phyloP scores from a whole-genome alignment of 192 early-diverging fungal genomes.

The Anaeromyces robustus region DNA sequence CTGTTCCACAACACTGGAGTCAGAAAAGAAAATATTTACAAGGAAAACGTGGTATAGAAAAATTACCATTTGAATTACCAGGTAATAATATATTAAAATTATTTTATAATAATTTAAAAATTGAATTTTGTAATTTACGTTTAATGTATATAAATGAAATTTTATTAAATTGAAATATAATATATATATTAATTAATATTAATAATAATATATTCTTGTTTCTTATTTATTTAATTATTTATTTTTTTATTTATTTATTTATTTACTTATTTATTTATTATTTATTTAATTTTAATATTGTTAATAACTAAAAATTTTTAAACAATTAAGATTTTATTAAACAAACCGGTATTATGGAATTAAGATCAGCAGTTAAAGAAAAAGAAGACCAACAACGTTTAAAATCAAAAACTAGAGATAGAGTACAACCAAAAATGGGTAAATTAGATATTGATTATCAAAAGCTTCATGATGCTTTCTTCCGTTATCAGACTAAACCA shows the following conservation, averaged over 20 bases:
- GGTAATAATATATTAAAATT: constrained; percentile 17
- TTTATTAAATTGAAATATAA: too few relatives aligned
- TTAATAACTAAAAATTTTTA: too few relatives aligned
- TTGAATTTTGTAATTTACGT: too few relatives aligned
- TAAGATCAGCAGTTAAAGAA: constrained; percentile 72
- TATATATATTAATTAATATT: neutral
- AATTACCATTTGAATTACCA: constrained; percentile 83
- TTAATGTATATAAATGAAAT: too few relatives aligned
- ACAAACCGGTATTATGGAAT: constrained; percentile 93
- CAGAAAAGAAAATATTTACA: constrained; percentile 95
- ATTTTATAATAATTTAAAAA: too few relatives aligned
- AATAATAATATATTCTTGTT: too few relatives aligned
- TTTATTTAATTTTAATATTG: too few relatives aligned
- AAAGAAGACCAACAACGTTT: constrained; percentile 68
- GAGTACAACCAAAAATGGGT: constrained; percentile 88
- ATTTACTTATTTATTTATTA: too few relatives aligned
- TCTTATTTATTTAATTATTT: neutral
- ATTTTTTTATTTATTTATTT: too few relatives aligned
- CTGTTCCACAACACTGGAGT: constrained; percentile 87
- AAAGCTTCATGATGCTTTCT: constrained; percentile 95
- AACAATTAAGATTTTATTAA: constrained; percentile 97
- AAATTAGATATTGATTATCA: constrained; percentile 94
- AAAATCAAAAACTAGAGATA: constrained; percentile 72
- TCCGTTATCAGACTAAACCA: constrained; percentile 81
- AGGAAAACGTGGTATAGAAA: constrained; percentile 91